Base-by-base conservation (phyloP, 129 eudicot genomes). In the Dittrichia graveolens region DNA sequence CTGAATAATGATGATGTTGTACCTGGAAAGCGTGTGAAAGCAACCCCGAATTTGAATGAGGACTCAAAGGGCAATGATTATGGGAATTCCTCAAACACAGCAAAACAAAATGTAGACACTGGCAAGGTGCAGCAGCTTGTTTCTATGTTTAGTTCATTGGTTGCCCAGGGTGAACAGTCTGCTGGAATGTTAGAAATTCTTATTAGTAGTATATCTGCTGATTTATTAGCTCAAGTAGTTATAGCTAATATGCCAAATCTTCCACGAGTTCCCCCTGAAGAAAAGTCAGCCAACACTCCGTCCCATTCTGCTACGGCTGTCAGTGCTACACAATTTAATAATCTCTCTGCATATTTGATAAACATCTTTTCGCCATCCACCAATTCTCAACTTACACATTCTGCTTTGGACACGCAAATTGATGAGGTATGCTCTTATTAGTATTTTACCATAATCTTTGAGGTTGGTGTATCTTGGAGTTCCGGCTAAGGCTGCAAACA, bases 81-180 rank as follows among this genome's bases (percentile, higher is more conserved):
- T 14, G 76, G 72, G 65, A 68, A 50, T 71, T 66, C 85, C 73
- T 75, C 89, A 12, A 70, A 77, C 39, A 66, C 79, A 77, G 67
- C 76, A 34, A 77, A 46, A 77, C 72, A 73, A 41, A 81, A 84
- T 34, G 85, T 34, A 67, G 96, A 84, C 55, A 81, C 74, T 80
- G 99, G 91, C 43, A 90, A 87, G 4, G 97, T 91, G 35, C 97
- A 86, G 82, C 96, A 88, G 77, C 95, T 95, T 78, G 88, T 91
- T 57, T 80, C 89, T 44, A 87, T 91, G 89, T 91, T 95, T 83
- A 89, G 90, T 69, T 88, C 90, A 61, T 85, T 95, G 83, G 99
- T 88, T 75, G 96, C 97, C 64, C 99, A 91, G 88, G 99, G 99
- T 75, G 97, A 91, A 78, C 85, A 88, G 71, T 94, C 99, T n/a